phyloP scores from a whole-genome alignment of 345 rosid genomes.

The Jatropha curcas region DNA sequence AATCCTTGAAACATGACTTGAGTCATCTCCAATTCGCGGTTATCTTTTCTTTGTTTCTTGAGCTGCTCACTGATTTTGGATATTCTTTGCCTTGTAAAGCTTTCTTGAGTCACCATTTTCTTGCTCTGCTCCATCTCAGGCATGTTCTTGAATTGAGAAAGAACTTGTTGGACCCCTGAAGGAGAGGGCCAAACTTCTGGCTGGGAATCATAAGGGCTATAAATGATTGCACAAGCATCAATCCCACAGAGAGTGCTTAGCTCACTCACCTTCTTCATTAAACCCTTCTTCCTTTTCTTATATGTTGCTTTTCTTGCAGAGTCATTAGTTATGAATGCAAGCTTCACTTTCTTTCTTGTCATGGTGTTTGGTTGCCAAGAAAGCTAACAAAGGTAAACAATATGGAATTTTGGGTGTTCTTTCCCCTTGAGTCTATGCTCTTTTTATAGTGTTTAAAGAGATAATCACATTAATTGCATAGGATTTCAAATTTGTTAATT shows the following conservation, averaged over 20 bases:
- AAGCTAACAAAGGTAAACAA: background rate
- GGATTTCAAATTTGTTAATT: slow-evolving; percentile 1
- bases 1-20: slow-evolving; percentile 35
- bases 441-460: slow-evolving; percentile 12
- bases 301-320: slow-evolving; percentile 53
- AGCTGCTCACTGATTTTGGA: slow-evolving; percentile 34
- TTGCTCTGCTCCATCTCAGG: slow-evolving; percentile 48
- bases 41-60: slow-evolving; percentile 40
- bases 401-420: background rate
- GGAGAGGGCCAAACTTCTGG: slow-evolving; percentile 59
- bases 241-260: slow-evolving; percentile 60
- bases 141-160: slow-evolving; percentile 36
- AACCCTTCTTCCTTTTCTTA: slow-evolving; percentile 63
- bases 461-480: background rate
- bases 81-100: slow-evolving; percentile 42
- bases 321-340: slow-evolving; percentile 48
- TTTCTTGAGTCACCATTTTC: slow-evolving; percentile 50
- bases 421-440: background rate
- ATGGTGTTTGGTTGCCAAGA: slow-evolving; percentile 14
- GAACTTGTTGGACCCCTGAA: slow-evolving; percentile 28
- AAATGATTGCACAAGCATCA: slow-evolving; percentile 45
- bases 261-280: slow-evolving; percentile 65
- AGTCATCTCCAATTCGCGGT: slow-evolving; percentile 40
- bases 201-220: slow-evolving; percentile 33
- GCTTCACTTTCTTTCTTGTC: slow-evolving; percentile 64